Evolutionary conservation across 2,329 filamentous ascomycete genomes (phyloP).

Genomic region (Phaeophleospora eucalypticola): DNA sequence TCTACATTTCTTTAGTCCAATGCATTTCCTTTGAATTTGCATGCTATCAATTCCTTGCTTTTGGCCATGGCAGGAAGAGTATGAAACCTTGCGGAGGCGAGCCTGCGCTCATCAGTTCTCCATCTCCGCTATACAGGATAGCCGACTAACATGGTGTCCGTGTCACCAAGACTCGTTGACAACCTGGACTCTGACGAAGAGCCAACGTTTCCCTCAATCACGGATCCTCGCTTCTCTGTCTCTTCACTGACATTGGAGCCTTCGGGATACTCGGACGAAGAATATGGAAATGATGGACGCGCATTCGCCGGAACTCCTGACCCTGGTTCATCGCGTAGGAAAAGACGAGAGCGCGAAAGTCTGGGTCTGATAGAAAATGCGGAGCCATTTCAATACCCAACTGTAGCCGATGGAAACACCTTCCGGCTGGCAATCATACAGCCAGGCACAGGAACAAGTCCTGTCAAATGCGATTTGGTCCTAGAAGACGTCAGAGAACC

Average conservation of each 20-base stretch:
- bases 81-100: neutral
- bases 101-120: slow-evolving; percentile 1
- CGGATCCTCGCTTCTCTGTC: slow-evolving; percentile 24
- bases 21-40: neutral
- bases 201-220: slow-evolving; percentile 13
- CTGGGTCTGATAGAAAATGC: slow-evolving; percentile 17
- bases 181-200: slow-evolving; percentile 25
- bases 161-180: slow-evolving; percentile 25
- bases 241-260: neutral
- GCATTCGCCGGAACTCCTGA: slow-evolving; percentile 23
- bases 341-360: slow-evolving; percentile 18
- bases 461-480: slow-evolving; percentile 22
- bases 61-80: neutral
- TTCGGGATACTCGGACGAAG: slow-evolving; percentile 1
- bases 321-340: slow-evolving; percentile 15
- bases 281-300: slow-evolving; percentile 12
- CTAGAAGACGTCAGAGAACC: slow-evolving; percentile 25
- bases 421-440: slow-evolving; percentile 26
- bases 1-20: neutral
- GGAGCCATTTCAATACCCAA: slow-evolving; percentile 20
- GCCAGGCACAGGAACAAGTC: slow-evolving; percentile 19
- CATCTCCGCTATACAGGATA: too few species aligned
- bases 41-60: neutral
- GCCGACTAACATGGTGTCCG: slow-evolving; percentile 18
- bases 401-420: slow-evolving; percentile 25